Evolutionary conservation across 108 stramenopile species (phyloP).

Genomic region (Licmophora abbreviata): DNA sequence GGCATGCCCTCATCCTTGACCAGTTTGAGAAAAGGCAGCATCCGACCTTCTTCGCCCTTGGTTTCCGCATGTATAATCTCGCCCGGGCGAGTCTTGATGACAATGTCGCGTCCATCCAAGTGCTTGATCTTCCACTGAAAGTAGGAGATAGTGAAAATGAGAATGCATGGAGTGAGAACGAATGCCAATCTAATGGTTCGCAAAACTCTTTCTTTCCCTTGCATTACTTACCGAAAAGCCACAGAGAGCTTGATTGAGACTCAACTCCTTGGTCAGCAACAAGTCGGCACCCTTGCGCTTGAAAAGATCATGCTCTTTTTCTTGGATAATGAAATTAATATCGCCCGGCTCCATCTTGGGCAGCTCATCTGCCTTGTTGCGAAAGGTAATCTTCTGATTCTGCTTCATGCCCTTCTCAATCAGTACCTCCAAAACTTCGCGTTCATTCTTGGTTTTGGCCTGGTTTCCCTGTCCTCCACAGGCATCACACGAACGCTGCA

Average conservation of each 20-base stretch:
- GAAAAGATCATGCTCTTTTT: conserved; percentile 91
- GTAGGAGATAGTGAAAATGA: conserved; percentile 4
- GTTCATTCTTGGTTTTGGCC: conserved; percentile 63
- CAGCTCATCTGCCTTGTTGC: conserved; percentile 89
- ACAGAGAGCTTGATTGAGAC: conserved; percentile 88
- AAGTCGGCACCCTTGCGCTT: conserved; percentile 93
- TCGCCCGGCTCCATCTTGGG: conserved; percentile 91
- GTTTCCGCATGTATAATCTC: conserved; percentile 78
- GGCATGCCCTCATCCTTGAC: conserved; percentile 97
- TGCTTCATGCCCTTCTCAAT: conserved; percentile 94
- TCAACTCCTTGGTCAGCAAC: conserved; percentile 73
- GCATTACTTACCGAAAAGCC: conserved; percentile 62
- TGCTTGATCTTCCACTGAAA: conserved; percentile 54
- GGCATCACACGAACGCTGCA: conserved; percentile 67
- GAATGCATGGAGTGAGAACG: background rate
- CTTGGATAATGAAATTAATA: conserved; percentile 93
- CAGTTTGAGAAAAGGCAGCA: conserved; percentile 79
- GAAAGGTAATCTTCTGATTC: conserved; percentile 88
- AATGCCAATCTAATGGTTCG: background rate
- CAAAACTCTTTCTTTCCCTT: background rate
- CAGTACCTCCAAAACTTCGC: conserved; percentile 82
- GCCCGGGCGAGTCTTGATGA: conserved; percentile 57
- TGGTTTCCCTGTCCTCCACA: conserved; percentile 75
- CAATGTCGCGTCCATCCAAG: conserved; percentile 59
- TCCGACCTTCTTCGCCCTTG: conserved; percentile 37